A percentile compares a stretch with the other conserved stretches of the same genome.
Conservation (phyloP, 768 basidiomycete species). For the Pleurotus cornucopiae region DNA sequence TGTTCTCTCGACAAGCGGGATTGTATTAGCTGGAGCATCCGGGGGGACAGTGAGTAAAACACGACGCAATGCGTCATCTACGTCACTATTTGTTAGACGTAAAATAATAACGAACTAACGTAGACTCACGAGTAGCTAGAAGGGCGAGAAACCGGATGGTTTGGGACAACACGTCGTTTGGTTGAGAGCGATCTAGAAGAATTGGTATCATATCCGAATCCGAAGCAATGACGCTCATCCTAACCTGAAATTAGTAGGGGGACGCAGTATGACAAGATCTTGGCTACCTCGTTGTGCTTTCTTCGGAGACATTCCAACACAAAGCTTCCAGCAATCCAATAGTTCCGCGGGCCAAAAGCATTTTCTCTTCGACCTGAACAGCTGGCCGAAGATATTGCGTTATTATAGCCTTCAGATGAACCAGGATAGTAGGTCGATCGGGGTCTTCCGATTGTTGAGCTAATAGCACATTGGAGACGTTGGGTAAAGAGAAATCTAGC, state of each 20-base stretch:
- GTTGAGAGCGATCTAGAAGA: slow-evolving; percentile 49
- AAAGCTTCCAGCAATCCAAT: slow-evolving; percentile 51
- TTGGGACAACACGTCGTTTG: slow-evolving; percentile 44
- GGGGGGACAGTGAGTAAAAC: slow-evolving; percentile 37
- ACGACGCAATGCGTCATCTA: slow-evolving; percentile 40
- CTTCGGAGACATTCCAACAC: slow-evolving; percentile 42
- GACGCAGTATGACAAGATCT: background rate
- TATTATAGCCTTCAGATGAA: slow-evolving; percentile 37
- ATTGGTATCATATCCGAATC: slow-evolving; percentile 37
- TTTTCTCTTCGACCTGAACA: slow-evolving; percentile 16
- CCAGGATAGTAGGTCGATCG: slow-evolving; percentile 28
- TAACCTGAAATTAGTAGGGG: slow-evolving; percentile 15
- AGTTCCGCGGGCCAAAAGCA: slow-evolving; percentile 33
- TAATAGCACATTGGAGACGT: slow-evolving; percentile 36
- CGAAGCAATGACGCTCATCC: slow-evolving; percentile 34
- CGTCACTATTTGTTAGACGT: slow-evolving; percentile 1
- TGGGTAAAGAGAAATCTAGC: slow-evolving; percentile 44
- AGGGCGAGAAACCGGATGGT: slow-evolving; percentile 47
- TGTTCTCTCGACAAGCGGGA: slow-evolving; percentile 42
- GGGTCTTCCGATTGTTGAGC: slow-evolving; percentile 18
- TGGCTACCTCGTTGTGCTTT: slow-evolving; percentile 35
- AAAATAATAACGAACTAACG: background rate
- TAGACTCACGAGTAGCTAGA: slow-evolving; percentile 49
- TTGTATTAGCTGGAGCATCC: slow-evolving; percentile 19
- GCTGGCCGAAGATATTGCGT: slow-evolving; percentile 31